A percentile compares a stretch with the other conserved stretches of the same genome.
Conservation (phyloP, 192 early-diverging fungal genomes). For the Linnemannia hyalina region DNA sequence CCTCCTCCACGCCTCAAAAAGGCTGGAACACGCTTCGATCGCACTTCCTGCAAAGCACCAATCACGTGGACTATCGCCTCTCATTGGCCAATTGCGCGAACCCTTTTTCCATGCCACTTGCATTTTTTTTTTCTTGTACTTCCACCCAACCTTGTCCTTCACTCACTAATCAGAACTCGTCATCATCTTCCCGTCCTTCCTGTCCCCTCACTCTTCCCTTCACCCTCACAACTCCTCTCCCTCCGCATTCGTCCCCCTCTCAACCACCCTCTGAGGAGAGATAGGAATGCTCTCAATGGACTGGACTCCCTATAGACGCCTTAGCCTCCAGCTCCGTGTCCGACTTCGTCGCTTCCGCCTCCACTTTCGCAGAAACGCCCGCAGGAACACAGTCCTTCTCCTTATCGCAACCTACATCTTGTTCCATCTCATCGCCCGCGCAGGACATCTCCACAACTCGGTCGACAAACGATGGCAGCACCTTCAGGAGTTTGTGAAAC, state of each 20-base stretch:
- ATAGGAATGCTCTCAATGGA: slow-evolving; percentile 28
- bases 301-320: slow-evolving; percentile 12
- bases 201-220: no score
- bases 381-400: slow-evolving; percentile 21
- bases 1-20: background rate
- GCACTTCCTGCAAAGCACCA: background rate
- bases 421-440: slow-evolving; percentile 14
- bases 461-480: slow-evolving; percentile 24
- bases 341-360: slow-evolving; percentile 9
- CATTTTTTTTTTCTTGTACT: background rate
- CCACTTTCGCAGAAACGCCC: slow-evolving; percentile 11
- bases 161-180: background rate
- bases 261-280: background rate
- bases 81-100: background rate
- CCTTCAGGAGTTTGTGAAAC: slow-evolving; percentile 15
- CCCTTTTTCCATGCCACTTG: background rate
- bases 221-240: background rate
- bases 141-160: background rate
- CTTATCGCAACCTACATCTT: slow-evolving; percentile 16
- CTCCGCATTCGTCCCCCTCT: background rate
- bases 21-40: background rate
- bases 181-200: background rate
- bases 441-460: slow-evolving; percentile 7
- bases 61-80: background rate
- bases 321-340: background rate